Evolutionary conservation across 2,329 filamentous ascomycete species (phyloP), one percentile per base, ranked within the genome.

Genomic region (Onygenales sp.): DNA sequence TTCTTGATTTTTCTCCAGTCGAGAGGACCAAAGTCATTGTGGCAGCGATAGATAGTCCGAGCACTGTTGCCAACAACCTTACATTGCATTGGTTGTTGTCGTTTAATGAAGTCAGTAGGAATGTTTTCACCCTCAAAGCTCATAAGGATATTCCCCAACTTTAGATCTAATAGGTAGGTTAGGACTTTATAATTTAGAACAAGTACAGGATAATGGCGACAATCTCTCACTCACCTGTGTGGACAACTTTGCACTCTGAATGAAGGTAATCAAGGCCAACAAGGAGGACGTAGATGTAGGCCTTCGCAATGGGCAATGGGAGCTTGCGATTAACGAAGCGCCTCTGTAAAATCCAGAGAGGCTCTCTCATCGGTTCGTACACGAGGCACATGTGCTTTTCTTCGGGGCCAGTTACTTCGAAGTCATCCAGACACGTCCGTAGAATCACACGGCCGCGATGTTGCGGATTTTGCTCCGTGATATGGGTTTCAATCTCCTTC

Each of bases 21-120:
- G 0, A 61, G 58, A 3, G 57, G 51, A 2, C 66, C 66, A 35
- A 66, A 68, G 41, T 67, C 59, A 53, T 64, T 64, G 14, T 59
- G 55, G 14, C 59, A 61, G 21, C 54, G 61, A 55, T 67, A 71
- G 1, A 68, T 60, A 9, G 60, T 59, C 7, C 63, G 63, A 1
- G 3, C 21, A 21, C 13, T 44, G 21, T 27, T 27, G 21, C 21
- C 21, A 27, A 27, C 21, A 44, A 17, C 21, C 21, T 27, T 27
- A 27, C 21, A 27, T 27, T 27, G 1, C 21, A 27, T 27, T 27
- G 21, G 21, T 27, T 27, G 21, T 27, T 27, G 21, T 27, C 1
- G 21, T 27, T 27, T 27, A 27, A 27, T 27, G 21, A 27, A 27
- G 21, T 27, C 21, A 27, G 21, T 27, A 5, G 21, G 21, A 27